Percentiles rank a stretch among this genome's conserved stretches.
These are phyloP conservation scores for Hemileccinum rubropunctum DNA, from an alignment of 768 basidiomycete genomes.

Conservation along the genomic window DNA sequence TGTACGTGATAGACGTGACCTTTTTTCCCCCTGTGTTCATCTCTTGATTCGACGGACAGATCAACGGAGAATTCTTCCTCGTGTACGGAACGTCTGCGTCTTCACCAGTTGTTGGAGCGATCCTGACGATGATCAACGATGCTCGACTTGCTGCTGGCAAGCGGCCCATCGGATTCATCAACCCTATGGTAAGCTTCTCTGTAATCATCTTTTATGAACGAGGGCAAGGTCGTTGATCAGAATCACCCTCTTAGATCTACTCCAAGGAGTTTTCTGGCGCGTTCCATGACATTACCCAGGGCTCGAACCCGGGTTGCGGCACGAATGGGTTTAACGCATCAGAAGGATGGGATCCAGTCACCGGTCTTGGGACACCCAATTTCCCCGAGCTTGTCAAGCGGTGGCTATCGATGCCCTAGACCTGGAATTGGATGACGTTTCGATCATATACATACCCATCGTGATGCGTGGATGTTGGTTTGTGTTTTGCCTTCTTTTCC, in stretches of 20 bases:
- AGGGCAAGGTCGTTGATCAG: constrained; percentile 9
- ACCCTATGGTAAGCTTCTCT: constrained; percentile 23
- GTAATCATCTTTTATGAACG: no score
- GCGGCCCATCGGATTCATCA: no score
- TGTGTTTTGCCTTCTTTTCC: no score
- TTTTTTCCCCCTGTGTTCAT: no score
- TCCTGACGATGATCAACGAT: constrained; percentile 56
- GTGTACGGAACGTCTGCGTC: constrained; percentile 57
- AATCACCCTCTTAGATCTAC: constrained; percentile 39
- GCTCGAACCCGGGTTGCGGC: constrained; percentile 46
- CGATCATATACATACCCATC: no score
- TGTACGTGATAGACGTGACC: constrained; percentile 8
- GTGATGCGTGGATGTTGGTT: no score
- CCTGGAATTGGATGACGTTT: no score
- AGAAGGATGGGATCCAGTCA: constrained; percentile 36
- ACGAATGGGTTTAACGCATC: constrained; percentile 33
- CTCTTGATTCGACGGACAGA: constrained; percentile 24
- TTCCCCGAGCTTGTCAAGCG: constrained; percentile 28
- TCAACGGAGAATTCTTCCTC: constrained; percentile 37
- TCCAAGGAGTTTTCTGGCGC: constrained; percentile 34
- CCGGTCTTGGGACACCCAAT: constrained; percentile 49
- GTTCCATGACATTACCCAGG: constrained; percentile 51
- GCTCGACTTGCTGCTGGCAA: no score
- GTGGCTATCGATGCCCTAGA: no score
- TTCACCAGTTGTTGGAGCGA: constrained; percentile 60